These are phyloP conservation scores for Nannizzia gypsea DNA, from an alignment of 2,329 filamentous ascomycete species.

Conservation along the genomic window DNA sequence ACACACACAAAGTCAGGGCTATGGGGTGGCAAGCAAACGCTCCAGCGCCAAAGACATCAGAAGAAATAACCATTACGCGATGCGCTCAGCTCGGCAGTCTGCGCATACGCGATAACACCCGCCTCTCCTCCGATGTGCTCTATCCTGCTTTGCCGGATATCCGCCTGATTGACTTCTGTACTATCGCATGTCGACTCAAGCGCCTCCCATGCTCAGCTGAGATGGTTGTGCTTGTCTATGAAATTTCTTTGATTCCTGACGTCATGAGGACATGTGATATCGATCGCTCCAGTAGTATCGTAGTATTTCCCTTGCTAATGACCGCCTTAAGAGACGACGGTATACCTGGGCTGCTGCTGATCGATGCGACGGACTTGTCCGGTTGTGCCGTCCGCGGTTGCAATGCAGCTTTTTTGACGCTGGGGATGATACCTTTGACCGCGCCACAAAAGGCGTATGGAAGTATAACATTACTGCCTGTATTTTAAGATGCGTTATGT, in stretches of 20 bases:
- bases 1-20: neutral
- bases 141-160: neutral
- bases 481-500: neutral
- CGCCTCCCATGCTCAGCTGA: constrained; percentile 3
- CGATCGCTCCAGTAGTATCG: neutral
- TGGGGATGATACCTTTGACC: neutral
- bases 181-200: neutral
- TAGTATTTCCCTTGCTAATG: neutral
- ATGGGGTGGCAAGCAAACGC: neutral
- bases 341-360: neutral
- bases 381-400: neutral
- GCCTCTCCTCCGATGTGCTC: neutral
- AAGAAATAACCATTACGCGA: neutral
- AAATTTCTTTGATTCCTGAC: neutral
- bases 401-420: neutral
- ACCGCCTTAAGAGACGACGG: neutral
- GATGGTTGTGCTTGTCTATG: neutral
- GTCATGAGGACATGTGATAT: constrained; percentile 2
- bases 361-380: constrained; percentile 3
- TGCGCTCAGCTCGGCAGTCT: neutral
- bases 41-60: neutral
- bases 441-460: neutral
- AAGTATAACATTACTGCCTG: neutral
- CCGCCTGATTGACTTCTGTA: neutral
- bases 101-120: neutral